phyloP scores from a whole-genome alignment of 176 grass and related monocot species.

The Carex parvula region DNA sequence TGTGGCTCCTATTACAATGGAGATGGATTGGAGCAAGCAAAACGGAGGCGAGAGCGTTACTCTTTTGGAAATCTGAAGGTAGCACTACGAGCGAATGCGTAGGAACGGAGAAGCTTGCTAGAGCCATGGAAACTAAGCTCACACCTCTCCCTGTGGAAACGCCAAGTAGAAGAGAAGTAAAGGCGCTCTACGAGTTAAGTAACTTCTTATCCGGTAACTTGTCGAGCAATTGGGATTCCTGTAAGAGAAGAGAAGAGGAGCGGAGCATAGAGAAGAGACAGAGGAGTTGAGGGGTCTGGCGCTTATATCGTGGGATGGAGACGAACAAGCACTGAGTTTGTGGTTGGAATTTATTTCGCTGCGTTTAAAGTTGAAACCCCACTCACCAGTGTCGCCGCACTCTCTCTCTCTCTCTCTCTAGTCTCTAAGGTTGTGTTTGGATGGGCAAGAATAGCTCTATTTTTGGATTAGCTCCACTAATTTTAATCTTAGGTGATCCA shows the following conservation, averaged over 20 bases:
- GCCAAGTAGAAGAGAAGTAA: not conserved
- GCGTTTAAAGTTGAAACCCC: not conserved
- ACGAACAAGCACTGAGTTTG: slow-evolving; percentile 25
- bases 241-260: not conserved
- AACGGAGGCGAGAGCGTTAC: slow-evolving; percentile 11
- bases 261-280: not conserved
- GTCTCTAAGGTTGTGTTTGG: too few relatives aligned
- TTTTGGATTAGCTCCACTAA: too few relatives aligned
- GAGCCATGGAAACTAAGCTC: slow-evolving; percentile 55
- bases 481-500: too few relatives aligned
- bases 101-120: slow-evolving; percentile 48
- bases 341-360: slow-evolving; percentile 44
- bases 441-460: too few relatives aligned
- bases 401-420: not conserved
- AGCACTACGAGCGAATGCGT: slow-evolving; percentile 33
- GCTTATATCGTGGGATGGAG: not conserved
- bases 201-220: not conserved
- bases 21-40: slow-evolving; percentile 32
- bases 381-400: not conserved
- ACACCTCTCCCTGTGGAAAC: not conserved
- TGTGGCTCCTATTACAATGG: slow-evolving; percentile 37
- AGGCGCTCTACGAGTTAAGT: not conserved
- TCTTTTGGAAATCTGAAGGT: slow-evolving; percentile 40
- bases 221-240: not conserved
- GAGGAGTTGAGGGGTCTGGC: not conserved